A percentile compares a stretch with the other conserved stretches of the same genome.
Evolutionary conservation across 179 eudicot genomes (phyloP).

Genomic region (Patellifolia procumbens): DNA sequence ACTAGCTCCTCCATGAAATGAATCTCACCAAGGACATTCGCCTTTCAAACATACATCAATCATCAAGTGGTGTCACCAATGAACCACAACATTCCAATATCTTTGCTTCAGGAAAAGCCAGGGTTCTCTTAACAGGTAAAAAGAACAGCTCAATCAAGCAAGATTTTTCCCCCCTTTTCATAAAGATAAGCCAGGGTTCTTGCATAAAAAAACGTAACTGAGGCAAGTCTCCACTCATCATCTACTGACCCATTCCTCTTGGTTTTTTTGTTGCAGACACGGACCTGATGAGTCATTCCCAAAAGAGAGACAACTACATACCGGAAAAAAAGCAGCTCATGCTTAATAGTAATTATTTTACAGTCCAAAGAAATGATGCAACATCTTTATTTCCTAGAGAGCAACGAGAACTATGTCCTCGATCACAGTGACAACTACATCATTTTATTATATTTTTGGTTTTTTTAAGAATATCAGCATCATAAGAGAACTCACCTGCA

Average conservation of each 20-base stretch:
- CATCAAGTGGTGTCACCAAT: not conserved
- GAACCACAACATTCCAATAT: not conserved
- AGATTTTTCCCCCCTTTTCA: not conserved
- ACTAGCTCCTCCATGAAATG: not conserved
- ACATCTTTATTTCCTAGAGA: not conserved
- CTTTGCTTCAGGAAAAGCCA: not conserved
- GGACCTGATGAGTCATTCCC: not conserved
- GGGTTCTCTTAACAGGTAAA: not conserved
- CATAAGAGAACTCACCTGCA: constrained; percentile 53
- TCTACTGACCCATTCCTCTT: not conserved
- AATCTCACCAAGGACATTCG: constrained; percentile 1
- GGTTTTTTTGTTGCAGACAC: not conserved
- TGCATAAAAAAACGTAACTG: not conserved
- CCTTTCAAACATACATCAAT: not conserved
- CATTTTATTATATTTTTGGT: not conserved
- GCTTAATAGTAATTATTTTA: not conserved
- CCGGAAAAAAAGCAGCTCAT: not conserved
- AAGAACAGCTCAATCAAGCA: not conserved
- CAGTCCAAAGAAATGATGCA: not conserved
- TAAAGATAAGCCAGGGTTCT: not conserved
- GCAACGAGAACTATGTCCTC: not conserved
- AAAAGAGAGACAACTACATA: not conserved
- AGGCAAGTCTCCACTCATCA: not conserved
- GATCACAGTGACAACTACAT: not conserved
- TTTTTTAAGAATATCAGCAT: not conserved